Evolutionary conservation across 805 yeast genomes (phyloP).

Genomic region (Myxozyma neotropica): DNA sequence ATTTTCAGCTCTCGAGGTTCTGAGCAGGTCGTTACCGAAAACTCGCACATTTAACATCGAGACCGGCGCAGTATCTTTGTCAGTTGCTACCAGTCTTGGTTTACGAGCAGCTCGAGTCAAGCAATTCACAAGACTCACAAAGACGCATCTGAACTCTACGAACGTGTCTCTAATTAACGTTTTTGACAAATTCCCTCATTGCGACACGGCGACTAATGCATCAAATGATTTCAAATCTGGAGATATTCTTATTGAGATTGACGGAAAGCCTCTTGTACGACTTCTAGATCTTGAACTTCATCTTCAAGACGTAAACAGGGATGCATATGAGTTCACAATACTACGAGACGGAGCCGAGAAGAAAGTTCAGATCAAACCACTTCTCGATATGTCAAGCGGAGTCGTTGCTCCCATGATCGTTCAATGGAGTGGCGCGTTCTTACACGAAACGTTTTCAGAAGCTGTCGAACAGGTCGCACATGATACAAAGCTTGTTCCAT

Average conservation of each 20-base stretch:
- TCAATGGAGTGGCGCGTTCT: constrained; percentile 32
- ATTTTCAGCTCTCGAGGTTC: neutral
- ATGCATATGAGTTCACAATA: constrained; percentile 11
- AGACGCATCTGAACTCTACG: constrained; percentile 16
- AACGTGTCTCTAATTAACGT: constrained; percentile 15
- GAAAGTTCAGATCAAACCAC: constrained; percentile 11
- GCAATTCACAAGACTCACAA: constrained; percentile 14
- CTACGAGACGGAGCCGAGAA: constrained; percentile 25
- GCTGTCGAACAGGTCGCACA: constrained; percentile 33
- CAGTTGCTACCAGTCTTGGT: constrained; percentile 27
- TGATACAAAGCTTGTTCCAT: constrained; percentile 19
- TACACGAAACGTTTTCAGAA: constrained; percentile 27
- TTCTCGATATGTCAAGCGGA: constrained; percentile 4
- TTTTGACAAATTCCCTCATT: constrained; percentile 27
- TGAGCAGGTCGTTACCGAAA: neutral
- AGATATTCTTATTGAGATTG: constrained; percentile 29
- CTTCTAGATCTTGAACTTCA: constrained; percentile 21
- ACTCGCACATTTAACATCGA: constrained; percentile 30
- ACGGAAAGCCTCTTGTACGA: constrained; percentile 21
- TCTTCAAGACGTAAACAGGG: constrained; percentile 8
- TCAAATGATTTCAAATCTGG: constrained; percentile 21
- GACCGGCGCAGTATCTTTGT: constrained; percentile 16
- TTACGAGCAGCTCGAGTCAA: constrained; percentile 16
- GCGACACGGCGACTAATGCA: constrained; percentile 4
- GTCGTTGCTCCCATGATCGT: constrained; percentile 12